Evolutionary conservation across 2,329 filamentous ascomycete genomes (phyloP), one percentile per base, ranked within the genome.

Genomic region (Rhexocercosporidium sp.): DNA sequence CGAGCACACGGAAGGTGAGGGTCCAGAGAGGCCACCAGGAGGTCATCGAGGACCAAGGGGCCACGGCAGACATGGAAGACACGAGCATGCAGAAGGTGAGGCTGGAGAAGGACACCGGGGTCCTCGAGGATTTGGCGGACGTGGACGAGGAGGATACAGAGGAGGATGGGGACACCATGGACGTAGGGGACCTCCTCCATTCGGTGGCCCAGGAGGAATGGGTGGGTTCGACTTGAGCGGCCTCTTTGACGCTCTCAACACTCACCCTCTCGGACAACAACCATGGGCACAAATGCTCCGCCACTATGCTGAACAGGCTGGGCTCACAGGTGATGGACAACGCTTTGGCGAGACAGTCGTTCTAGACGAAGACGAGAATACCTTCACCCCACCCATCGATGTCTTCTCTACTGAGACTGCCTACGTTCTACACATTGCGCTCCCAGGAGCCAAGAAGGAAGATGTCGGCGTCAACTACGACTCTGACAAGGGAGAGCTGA

Each of bases 391-490:
- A 0, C 88, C 90, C n/a, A 82, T 90, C 64, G 93, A 96, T 77
- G 81, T 94, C 70, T 96, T 95, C 82, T 86, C 90, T 77, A 91
- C 89, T 5, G 79, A 87, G 7, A 79, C 81, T 37, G 79, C 87
- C 16, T 94, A 89, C 77, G 81, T 93, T 51, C 80, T 96, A 9
- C 92, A 96, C 78, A 76, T 88, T 57, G 90, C 92, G 0, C 84
- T 96, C 0, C 92, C 93, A 0, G 93, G 93, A 29, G 92, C 90
- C 1, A 90, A 90, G 80, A 94, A 94, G 79, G 86, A 92, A 74
- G 92, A 96, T 74, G 82, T 96, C 6, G 90, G 86, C 66, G 87
- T 96, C 54, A 89, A 90, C 77, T 96, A 91, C 87, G 88, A 95
- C 72, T 83, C 86, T 0, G 90, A 92, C 66, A 88, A 87, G 75